Evolutionary conservation across 1,284 basidiomycete species (phyloP), one percentile per base, ranked within the genome.

Genomic region (Laetiporus sulphureus): DNA sequence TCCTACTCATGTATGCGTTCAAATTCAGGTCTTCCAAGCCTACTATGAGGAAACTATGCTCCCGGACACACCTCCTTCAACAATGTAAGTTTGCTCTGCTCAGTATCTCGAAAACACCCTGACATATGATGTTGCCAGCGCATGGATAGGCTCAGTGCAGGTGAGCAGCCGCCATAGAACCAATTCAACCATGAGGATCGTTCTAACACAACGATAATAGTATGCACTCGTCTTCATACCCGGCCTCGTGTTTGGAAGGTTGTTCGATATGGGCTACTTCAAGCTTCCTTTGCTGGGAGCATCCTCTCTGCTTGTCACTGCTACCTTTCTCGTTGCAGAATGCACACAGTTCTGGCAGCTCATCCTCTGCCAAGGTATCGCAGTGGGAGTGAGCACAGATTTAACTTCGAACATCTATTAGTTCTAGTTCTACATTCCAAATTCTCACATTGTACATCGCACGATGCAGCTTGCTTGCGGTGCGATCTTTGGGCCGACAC

Each of bases 71-170:
- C 58, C 64, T 6, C 61, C 69, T 3, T 82, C 79, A 3, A 68
- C 62, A 23, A 79, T 83, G 80, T 80, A 53, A 46, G 75, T 56
- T 11, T 10, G 24, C 29, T 39, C 12, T 24, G n/a, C n/a, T 10
- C 35, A 30, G 23, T 13, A n/a, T 10, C 29, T 21, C 16, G 21
- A 10, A 18, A 4, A n/a, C 16, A 18, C 18, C 32, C 15, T 24
- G 25, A 13, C 24, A 24, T 15, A 27, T 31, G n/a, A n/a, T 29
- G 35, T 12, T 25, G 12, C 3, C 44, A 83, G 79, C 33, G 73
- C 82, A 13, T 87, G 83, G 84, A 84, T 87, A 44, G 83, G 83
- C 3, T 83, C 83, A 0, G 64, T 83, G 42, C 80, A 86, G 61
- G 77, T 72, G 38, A 15, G 59, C 44, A 30, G 12, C 19, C 21